Evolutionary conservation across 1,139 yeast species (phyloP), one percentile per base, ranked within the genome.

Genomic region (Zygosaccharomyces sapae): DNA sequence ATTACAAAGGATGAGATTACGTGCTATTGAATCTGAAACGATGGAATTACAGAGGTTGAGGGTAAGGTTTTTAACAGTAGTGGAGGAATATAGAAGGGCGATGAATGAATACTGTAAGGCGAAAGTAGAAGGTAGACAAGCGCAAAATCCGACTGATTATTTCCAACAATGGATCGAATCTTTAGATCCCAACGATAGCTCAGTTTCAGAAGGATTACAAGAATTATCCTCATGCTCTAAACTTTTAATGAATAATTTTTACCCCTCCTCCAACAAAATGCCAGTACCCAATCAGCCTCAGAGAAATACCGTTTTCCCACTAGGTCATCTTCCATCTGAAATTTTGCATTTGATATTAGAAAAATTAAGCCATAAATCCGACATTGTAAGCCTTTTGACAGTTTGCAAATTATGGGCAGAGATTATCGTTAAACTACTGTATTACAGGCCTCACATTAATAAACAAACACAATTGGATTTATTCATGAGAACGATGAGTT

Each of bases 381-480:
- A 88, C 63, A 73, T 86, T 56, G 81, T 81, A 51, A 73, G 82
- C 10, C 71, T 88, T 37, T 70, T 88, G 51, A 75, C 89, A 1
- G 92, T 88, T 6, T 89, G 96, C 66, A 80, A 80, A 56, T 78
- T 82, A 54, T 89, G 96, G 85, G 88, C 90, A 27, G 79, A 81
- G 54, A 72, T 87, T 41, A 81, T 88, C 16, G 80, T 89, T 12
- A 96, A 88, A 61, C 74, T 85, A 46, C 71, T 90, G 37, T 90
- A 97, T 95, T 86, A 87, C 63, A 77, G 97, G 52, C 97, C 97
- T 1, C 83, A 82, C 51, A 84, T 79, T 70, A 85, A 76, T 60
- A 78, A 76, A 56, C 78, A 73, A 54, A 56, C 63, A 3, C 77
- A 80, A 31, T 76, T 67, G 42, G 64, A 57, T 30, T 73, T 77